Conservation (phyloP, 306 rosid species). For the Quercus aquifolioides region DNA sequence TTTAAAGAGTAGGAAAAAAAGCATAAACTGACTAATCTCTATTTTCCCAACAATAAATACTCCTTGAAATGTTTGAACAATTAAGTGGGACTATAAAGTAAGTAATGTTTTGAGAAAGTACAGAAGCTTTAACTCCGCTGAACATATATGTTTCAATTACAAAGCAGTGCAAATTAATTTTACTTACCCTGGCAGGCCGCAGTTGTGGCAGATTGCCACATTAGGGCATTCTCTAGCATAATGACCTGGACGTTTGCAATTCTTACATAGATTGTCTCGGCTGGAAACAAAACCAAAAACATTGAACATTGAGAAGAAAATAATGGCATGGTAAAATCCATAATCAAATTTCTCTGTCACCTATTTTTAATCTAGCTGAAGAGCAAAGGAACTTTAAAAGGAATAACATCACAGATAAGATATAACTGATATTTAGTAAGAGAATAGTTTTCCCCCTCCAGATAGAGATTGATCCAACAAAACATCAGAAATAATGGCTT, state of each 20-base stretch:
- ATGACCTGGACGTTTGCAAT: conserved; percentile 98
- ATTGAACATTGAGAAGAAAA: conserved; percentile 12
- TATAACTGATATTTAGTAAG: background rate
- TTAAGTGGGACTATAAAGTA: background rate
- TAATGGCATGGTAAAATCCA: background rate
- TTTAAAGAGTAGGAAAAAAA: background rate
- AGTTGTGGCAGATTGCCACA: conserved; percentile 96
- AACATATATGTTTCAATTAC: background rate
- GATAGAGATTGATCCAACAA: background rate
- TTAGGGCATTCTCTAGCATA: conserved; percentile 98
- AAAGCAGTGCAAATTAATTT: conserved; percentile 15
- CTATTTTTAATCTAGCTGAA: background rate
- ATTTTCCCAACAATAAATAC: background rate
- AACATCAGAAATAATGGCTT: background rate
- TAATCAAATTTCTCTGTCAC: too few species aligned
- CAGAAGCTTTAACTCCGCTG: background rate
- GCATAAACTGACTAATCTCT: background rate
- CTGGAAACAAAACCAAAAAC: conserved; percentile 40
- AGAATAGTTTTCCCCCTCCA: background rate
- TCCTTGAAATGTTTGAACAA: background rate
- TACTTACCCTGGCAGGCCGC: conserved; percentile 92
- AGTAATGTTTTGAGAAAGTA: background rate
- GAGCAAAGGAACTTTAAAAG: background rate
- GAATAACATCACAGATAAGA: background rate
- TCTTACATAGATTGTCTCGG: conserved; percentile 97